Evolutionary conservation across 805 yeast genomes (phyloP), one percentile per base, ranked within the genome.

Genomic region (Ogataea nitratoaversa): DNA sequence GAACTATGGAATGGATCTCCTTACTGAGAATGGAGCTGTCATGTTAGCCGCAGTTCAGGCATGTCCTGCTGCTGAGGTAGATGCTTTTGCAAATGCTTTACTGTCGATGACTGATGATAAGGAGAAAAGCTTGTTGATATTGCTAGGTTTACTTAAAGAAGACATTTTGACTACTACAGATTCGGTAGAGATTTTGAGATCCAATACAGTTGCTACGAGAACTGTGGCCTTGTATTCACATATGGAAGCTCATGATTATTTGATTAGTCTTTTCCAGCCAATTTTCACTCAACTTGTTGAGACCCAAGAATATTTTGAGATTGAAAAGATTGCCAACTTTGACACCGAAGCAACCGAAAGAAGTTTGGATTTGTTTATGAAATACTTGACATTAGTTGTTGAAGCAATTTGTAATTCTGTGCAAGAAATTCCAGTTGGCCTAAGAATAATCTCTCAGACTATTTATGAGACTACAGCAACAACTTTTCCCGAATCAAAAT

Each of bases 191-290:
- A 77, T 88, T 23, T 69, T 88, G 50, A 72, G 96, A 52, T 73
- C 93, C 39, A 88, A 88, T 57, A 81, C 90, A 38, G 83, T 87
- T 28, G 84, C 93, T 24, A 87, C 95, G 0, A 74, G 89, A 50
- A 70, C 87, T 37, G 67, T 87, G 37, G 81, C 90, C 0, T 66
- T 84, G 13, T 79, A 81, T 49, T 85, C 93, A 1, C 76, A 79
- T 50, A 67, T 72, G n/a, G 74, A 77, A 49, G 95, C 95, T 0
- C 57, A 60, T 18, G 74, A 69, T 1, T 87, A 84, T 55, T 63
- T 88, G 35, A 56, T 64, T 2, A 41, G 57, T 3, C 72, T 80
- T 0, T 62, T 86, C 36, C 67, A 67, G 37, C 84, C 86, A 0
- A 68, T 82, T 20, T 60, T 87, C 14, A 66, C 70, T 29, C 77